A percentile compares a stretch with the other conserved stretches of the same genome.
These are phyloP conservation scores for Rubia balearica DNA, from an alignment of 305 asterid genomes.

Conservation along the genomic window DNA sequence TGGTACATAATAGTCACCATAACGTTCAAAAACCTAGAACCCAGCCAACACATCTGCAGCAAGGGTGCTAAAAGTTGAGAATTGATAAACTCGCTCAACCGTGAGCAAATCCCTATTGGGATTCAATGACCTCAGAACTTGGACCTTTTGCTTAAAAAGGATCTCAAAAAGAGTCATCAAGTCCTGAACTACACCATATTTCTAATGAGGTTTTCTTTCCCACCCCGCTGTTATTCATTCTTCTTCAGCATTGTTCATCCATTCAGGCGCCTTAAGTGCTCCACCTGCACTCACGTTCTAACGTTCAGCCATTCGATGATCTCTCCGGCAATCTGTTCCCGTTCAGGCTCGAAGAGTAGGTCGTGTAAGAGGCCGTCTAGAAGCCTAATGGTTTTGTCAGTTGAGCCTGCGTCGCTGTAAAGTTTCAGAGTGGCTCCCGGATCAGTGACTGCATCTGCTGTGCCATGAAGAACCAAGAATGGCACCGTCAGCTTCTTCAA, in stretches of 20 bases:
- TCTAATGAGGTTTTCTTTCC: neutral
- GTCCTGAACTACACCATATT: neutral
- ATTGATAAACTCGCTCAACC: neutral
- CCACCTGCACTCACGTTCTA: conserved; percentile 30
- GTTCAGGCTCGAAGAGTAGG: conserved; percentile 85
- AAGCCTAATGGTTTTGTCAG: conserved; percentile 63
- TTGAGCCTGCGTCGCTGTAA: conserved; percentile 57
- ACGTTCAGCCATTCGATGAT: conserved; percentile 58
- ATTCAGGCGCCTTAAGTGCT: neutral
- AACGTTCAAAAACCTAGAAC: neutral
- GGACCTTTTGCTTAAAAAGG: neutral
- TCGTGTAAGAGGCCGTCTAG: conserved; percentile 68
- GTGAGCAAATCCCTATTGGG: neutral
- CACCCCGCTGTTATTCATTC: neutral
- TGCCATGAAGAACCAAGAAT: conserved; percentile 82
- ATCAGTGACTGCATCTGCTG: conserved; percentile 66
- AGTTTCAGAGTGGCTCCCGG: conserved; percentile 72
- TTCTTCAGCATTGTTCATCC: neutral
- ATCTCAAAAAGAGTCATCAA: neutral
- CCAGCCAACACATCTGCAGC: neutral
- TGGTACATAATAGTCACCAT: neutral
- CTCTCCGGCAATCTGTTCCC: conserved; percentile 42
- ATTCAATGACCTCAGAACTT: neutral
- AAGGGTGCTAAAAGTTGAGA: neutral
- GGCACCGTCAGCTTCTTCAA: conserved; percentile 46